These are phyloP conservation scores for Ochetophila trinervis DNA, from an alignment of 306 rosid genomes.

Conservation along the genomic window DNA sequence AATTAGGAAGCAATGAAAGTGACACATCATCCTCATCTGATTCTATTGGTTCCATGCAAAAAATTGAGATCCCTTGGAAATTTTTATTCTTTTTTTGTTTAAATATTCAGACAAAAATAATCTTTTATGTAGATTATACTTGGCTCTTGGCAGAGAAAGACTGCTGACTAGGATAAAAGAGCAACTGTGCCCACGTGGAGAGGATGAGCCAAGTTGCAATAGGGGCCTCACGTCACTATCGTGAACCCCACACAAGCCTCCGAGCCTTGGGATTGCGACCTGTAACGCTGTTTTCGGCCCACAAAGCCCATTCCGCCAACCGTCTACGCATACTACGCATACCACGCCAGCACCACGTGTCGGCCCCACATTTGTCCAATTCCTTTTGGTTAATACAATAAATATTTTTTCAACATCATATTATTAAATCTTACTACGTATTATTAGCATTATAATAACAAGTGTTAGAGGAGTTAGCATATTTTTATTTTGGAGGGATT, in stretches of 20 bases:
- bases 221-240: slow-evolving; percentile 23
- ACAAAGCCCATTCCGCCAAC: slow-evolving; percentile 67
- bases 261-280: slow-evolving; percentile 32
- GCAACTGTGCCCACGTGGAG: slow-evolving; percentile 41
- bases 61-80: slow-evolving; percentile 7
- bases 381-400: slow-evolving; percentile 10
- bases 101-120: not conserved
- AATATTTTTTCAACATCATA: slow-evolving; percentile 32
- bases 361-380: slow-evolving; percentile 38
- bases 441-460: slow-evolving; percentile 10
- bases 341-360: slow-evolving; percentile 31
- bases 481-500: slow-evolving; percentile 23
- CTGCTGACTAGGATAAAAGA: slow-evolving; percentile 31
- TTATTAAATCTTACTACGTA: slow-evolving; percentile 38
- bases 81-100: not conserved
- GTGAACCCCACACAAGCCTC: slow-evolving; percentile 27
- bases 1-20: slow-evolving; percentile 26
- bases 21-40: slow-evolving; percentile 30
- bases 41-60: slow-evolving; percentile 34
- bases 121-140: too few relatives aligned
- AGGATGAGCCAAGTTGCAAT: slow-evolving; percentile 24
- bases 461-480: slow-evolving; percentile 20
- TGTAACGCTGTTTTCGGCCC: slow-evolving; percentile 40
- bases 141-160: too few relatives aligned
- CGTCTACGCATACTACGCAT: slow-evolving; percentile 18